Evolutionary conservation across 129 eudicot species (phyloP).

Genomic region (Rutidosis leptorrhynchoides): DNA sequence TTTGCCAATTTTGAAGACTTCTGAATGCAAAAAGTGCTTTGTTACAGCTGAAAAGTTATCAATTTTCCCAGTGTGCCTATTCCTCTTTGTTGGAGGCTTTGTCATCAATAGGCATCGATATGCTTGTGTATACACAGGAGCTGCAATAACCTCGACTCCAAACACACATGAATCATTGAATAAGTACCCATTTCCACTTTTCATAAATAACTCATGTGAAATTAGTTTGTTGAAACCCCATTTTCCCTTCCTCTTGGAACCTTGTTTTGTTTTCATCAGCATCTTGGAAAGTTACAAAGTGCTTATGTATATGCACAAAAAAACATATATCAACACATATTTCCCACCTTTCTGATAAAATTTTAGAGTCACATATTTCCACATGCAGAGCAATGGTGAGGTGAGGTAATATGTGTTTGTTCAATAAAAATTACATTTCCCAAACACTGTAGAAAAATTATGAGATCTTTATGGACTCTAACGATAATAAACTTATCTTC

Average conservation of each 20-base stretch:
- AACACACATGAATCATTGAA: constrained; percentile 15
- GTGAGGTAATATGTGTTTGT: too few relatives aligned
- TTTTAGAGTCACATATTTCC: constrained; percentile 5
- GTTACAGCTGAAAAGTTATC: constrained; percentile 4
- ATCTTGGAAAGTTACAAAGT: constrained; percentile 24
- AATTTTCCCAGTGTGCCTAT: constrained; percentile 14
- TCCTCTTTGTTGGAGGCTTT: background rate
- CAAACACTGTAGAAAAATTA: too few relatives aligned
- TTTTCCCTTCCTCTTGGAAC: constrained; percentile 6
- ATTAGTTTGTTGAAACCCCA: constrained; percentile 26
- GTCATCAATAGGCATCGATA: constrained; percentile 5
- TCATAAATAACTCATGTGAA: background rate
- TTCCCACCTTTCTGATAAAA: background rate
- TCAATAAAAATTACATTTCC: too few relatives aligned
- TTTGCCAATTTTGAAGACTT: constrained; percentile 24
- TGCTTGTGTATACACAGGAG: background rate
- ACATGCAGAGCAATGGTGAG: constrained; percentile 8
- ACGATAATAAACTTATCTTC: too few relatives aligned
- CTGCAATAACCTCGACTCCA: constrained; percentile 26
- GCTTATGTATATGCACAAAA: constrained; percentile 5
- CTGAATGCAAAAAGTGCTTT: background rate
- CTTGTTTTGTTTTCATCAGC: constrained; percentile 18
- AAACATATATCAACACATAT: constrained; percentile 16
- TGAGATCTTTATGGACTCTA: too few relatives aligned
- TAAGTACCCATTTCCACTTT: constrained; percentile 17